Base-by-base conservation (phyloP, 2,329 filamentous ascomycete genomes). In the Mariannaea elegans region DNA sequence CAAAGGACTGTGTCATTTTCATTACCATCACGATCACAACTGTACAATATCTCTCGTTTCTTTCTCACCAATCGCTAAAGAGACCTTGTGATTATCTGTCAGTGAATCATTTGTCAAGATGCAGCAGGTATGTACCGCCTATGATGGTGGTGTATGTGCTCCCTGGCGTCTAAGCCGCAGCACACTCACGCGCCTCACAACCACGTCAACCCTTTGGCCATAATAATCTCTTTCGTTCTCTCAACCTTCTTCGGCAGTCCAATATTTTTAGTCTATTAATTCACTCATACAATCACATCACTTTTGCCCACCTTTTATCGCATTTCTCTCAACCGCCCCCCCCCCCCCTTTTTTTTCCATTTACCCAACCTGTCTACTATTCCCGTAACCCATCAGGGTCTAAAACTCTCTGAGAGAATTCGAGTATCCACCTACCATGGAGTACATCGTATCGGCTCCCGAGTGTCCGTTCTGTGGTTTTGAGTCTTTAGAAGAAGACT, bases 391-490 rank as follows among this genome's bases (percentile, higher is more conserved):
- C 18, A 29, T 18, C 32, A 50, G 12, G n/a, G 36, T 29, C 2
- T 13, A 23, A 31, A 58, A 21, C 41, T 4, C n/a, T 10, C 14
- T 21, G 10, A n/a, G 10, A 48, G 31, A 36, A 24, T 36, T 16
- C 27, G 10, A 12, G 27, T 51, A 24, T 7, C 50, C 23, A 38
- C 18, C 19, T 46, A 13, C 49, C 48, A 57, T 57, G 61, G 19
- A 32, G 29, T 18, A 32, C 34, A 18, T 23, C 5, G 19, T 46
- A 6, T 6, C 39, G 13, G 21, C 24, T 27, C 32, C 50, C 6
- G 18, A 42, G 29, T 71, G 77, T 46, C 77, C 77, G 2, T 79
- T 79, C 50, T 79, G 77, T 56, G 72, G 73, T 51, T 77, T 73
- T 62, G 65, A 63, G 29, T 59, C 70, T 10, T 57, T 54, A 9